Evolutionary conservation across 345 rosid genomes (phyloP).

Genomic region (Limnanthes douglasii): DNA sequence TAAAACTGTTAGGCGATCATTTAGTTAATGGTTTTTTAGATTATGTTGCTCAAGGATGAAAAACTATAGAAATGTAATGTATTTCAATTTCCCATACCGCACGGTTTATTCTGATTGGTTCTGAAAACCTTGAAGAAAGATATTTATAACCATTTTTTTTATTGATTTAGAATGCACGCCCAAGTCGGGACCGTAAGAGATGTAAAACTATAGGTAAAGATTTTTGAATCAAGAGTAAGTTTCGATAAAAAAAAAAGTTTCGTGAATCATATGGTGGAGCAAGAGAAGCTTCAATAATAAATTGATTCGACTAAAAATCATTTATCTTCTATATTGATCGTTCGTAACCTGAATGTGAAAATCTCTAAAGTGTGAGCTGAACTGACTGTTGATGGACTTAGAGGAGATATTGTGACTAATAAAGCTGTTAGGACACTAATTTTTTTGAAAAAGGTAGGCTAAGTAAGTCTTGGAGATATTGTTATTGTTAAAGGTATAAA

Average conservation of each 20-base stretch:
- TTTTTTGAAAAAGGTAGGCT: conserved; percentile 67
- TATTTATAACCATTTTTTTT: conserved; percentile 88
- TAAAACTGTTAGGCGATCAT: conserved; percentile 90
- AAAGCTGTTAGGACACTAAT: conserved; percentile 95
- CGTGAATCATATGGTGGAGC: conserved; percentile 58
- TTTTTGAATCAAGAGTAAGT: conserved; percentile 79
- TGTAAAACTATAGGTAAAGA: conserved; percentile 79
- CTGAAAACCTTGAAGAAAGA: conserved; percentile 92
- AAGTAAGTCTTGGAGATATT: conserved; percentile 68
- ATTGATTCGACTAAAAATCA: conserved; percentile 44
- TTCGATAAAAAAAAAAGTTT: conserved; percentile 79
- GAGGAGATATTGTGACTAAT: conserved; percentile 94
- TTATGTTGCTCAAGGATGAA: conserved; percentile 95
- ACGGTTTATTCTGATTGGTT: conserved; percentile 80
- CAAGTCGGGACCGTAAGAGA: conserved; percentile 89
- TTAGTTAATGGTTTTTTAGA: conserved; percentile 88
- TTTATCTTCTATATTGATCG: conserved; percentile 68
- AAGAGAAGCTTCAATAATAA: conserved; percentile 84
- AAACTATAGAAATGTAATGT: conserved; percentile 90
- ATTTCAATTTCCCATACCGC: conserved; percentile 91
- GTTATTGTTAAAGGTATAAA: too few relatives aligned
- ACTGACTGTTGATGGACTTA: conserved; percentile 84
- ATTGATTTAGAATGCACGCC: conserved; percentile 90
- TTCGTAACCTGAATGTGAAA: conserved; percentile 71
- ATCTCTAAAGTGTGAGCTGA: conserved; percentile 90